These are phyloP conservation scores for Bipolaris oryzae DNA, from an alignment of 2,329 filamentous ascomycete genomes.

Conservation along the genomic window DNA sequence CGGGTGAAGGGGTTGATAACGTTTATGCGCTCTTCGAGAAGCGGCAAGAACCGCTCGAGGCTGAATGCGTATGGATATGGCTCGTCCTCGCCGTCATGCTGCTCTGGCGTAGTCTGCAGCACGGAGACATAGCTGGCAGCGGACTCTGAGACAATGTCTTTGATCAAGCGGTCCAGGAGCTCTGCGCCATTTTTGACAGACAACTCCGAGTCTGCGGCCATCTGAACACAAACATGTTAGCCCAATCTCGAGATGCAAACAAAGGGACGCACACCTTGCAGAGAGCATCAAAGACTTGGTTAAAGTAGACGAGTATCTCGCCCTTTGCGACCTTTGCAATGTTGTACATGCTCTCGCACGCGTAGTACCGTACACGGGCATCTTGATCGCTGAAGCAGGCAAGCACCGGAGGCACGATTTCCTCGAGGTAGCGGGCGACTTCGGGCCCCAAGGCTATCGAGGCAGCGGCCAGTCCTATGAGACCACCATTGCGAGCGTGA, in stretches of 20 bases:
- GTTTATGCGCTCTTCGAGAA: slow-evolving; percentile 91
- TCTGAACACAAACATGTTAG: slow-evolving; percentile 57
- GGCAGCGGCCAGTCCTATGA: slow-evolving; percentile 93
- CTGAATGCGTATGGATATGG: slow-evolving; percentile 71
- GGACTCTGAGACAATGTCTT: slow-evolving; percentile 95
- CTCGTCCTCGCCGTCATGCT: slow-evolving; percentile 44
- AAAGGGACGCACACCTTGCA: slow-evolving; percentile 72
- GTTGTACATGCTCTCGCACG: slow-evolving; percentile 99
- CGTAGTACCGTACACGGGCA: slow-evolving; percentile 95
- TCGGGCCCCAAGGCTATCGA: slow-evolving; percentile 93
- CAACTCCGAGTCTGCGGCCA: slow-evolving; percentile 92
- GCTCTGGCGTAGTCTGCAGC: slow-evolving; percentile 67
- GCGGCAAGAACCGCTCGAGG: slow-evolving; percentile 84
- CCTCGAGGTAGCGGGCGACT: slow-evolving; percentile 86
- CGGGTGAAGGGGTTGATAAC: slow-evolving; percentile 94
- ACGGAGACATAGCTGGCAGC: slow-evolving; percentile 94
- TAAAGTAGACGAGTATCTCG: slow-evolving; percentile 96
- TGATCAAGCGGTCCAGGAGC: slow-evolving; percentile 89
- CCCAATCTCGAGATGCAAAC: neutral
- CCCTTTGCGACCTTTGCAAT: slow-evolving; percentile 99
- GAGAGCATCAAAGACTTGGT: slow-evolving; percentile 95
- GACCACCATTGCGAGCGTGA: slow-evolving; percentile 91
- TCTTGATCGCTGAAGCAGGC: slow-evolving; percentile 98
- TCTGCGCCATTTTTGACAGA: slow-evolving; percentile 99
- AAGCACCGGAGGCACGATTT: slow-evolving; percentile 94